Evolutionary conservation across 2,329 filamentous ascomycete genomes (phyloP).

Genomic region (Penicillium carneum): DNA sequence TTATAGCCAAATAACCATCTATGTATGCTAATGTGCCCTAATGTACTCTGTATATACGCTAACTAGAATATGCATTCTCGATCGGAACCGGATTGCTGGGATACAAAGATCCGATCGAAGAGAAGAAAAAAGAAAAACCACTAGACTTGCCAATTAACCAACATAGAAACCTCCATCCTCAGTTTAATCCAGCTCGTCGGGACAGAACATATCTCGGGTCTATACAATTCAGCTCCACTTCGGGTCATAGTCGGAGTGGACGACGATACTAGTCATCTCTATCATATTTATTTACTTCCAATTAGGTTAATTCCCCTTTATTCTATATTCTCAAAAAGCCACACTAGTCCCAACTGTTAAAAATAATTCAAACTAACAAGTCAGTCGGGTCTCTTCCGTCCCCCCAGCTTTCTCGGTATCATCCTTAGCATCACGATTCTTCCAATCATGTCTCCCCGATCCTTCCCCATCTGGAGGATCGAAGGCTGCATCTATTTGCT

Average conservation of each 20-base stretch:
- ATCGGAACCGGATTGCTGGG: constrained; percentile 31
- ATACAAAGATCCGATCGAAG: constrained; percentile 20
- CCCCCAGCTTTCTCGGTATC: background rate
- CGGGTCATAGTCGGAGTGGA: background rate
- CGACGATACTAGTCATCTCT: background rate
- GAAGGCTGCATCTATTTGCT: background rate
- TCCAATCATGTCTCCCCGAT: constrained; percentile 11
- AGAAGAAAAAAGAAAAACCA: background rate
- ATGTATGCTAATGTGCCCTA: background rate
- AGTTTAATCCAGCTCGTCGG: background rate
- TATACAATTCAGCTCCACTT: constrained; percentile 1
- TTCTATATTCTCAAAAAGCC: background rate
- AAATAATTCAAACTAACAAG: background rate
- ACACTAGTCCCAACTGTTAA: background rate
- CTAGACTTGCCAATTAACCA: background rate
- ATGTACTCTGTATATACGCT: background rate
- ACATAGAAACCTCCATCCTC: constrained; percentile 5
- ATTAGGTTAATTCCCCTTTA: background rate
- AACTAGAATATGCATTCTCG: constrained; percentile 3
- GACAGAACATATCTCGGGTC: background rate
- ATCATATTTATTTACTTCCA: background rate
- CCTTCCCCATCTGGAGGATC: constrained; percentile 1
- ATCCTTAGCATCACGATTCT: background rate
- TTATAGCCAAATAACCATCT: background rate
- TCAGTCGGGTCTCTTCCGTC: background rate